Evolutionary conservation across 495 filamentous ascomycete species (phyloP).

Genomic region (Lasiosphaeria miniovina): DNA sequence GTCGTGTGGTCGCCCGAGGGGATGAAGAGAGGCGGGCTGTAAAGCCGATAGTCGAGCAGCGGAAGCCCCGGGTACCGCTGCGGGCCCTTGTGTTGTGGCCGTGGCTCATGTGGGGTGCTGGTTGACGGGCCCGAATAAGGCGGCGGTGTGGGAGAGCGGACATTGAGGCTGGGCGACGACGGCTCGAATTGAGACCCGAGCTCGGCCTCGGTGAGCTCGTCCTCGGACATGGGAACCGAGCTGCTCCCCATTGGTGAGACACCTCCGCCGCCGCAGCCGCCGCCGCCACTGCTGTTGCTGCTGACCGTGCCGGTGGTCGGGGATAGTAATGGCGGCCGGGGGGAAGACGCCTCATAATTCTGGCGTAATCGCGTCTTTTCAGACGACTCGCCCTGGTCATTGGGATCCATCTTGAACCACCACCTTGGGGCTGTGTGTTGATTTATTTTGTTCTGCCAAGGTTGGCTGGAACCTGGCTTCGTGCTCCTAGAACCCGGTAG

Average conservation of each 20-base stretch:
- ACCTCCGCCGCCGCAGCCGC: not conserved
- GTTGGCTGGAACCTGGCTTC: too few relatives aligned
- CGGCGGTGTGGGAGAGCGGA: slow-evolving; percentile 31
- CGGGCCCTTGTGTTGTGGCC: slow-evolving; percentile 25
- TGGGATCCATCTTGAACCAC: not conserved
- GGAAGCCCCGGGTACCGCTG: slow-evolving; percentile 47
- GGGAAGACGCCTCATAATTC: slow-evolving; percentile 10
- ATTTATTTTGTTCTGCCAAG: too few relatives aligned
- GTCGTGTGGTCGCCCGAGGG: slow-evolving; percentile 46
- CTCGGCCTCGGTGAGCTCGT: slow-evolving; percentile 11
- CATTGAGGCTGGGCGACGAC: slow-evolving; percentile 2
- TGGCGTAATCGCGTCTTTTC: slow-evolving; percentile 18
- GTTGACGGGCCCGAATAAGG: slow-evolving; percentile 46
- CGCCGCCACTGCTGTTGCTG: not conserved
- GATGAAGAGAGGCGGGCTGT: slow-evolving; percentile 45
- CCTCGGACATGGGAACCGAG: slow-evolving; percentile 24
- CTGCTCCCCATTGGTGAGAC: slow-evolving; percentile 17
- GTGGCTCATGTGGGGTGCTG: slow-evolving; percentile 20
- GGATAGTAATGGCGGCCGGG: not conserved
- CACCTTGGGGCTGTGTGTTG: too few relatives aligned
- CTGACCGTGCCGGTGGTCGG: not conserved
- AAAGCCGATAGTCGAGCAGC: slow-evolving; percentile 48
- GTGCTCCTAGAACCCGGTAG: too few relatives aligned
- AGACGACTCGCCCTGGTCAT: slow-evolving; percentile 1
- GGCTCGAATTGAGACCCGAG: slow-evolving; percentile 6